Conservation (phyloP, 2,329 filamentous ascomycete genomes). For the Fusarium poae region DNA sequence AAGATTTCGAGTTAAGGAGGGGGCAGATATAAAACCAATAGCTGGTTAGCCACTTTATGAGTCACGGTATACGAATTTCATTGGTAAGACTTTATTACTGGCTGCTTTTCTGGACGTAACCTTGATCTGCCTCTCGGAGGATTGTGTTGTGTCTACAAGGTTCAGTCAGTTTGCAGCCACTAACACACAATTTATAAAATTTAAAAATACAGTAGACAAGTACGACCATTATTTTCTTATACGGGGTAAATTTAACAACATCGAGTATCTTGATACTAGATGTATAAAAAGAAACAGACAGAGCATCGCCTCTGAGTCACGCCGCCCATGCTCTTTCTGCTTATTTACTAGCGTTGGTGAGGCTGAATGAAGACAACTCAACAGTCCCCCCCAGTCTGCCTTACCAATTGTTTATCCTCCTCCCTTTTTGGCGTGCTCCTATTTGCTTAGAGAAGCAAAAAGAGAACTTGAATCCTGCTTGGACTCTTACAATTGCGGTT, state of each 20-base stretch:
- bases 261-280: neutral
- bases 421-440: neutral
- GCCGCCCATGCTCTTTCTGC: neutral
- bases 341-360: neutral
- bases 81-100: neutral
- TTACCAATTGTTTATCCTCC: neutral
- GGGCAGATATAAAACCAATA: neutral
- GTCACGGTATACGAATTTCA: neutral
- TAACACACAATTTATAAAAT: neutral
- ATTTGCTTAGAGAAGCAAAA: neutral
- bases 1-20: neutral
- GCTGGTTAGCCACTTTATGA: neutral
- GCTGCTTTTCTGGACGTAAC: neutral
- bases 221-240: neutral
- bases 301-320: neutral
- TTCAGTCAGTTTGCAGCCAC: neutral
- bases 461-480: rapidly evolving
- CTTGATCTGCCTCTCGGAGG: neutral
- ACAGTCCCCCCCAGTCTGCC: rapidly evolving
- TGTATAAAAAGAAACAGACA: neutral
- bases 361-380: neutral
- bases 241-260: neutral
- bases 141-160: neutral
- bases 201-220: neutral
- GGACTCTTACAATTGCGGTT: conserved; percentile 14